Evolutionary conservation across 2,329 filamentous ascomycete genomes (phyloP).

Genomic region (Monosporascus sp.): DNA sequence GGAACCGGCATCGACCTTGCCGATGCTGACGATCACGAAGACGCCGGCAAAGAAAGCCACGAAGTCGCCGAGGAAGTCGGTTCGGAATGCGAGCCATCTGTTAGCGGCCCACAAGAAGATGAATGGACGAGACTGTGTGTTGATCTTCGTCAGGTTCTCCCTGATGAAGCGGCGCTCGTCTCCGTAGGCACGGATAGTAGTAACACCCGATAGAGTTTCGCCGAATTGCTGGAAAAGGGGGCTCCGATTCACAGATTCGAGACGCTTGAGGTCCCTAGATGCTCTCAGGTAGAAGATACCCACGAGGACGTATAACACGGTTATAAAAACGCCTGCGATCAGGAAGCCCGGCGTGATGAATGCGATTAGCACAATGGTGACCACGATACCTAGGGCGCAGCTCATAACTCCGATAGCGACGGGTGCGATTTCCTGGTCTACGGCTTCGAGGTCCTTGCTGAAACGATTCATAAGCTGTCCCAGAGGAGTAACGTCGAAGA

Average conservation of each 20-base stretch:
- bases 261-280: conserved; percentile 89
- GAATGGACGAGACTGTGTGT: conserved; percentile 87
- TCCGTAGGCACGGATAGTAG: conserved; percentile 93
- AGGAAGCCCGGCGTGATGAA: conserved; percentile 87
- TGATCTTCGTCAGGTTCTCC: conserved; percentile 84
- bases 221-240: conserved; percentile 97
- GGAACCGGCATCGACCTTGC: conserved; percentile 80
- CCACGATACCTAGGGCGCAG: conserved; percentile 64
- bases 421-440: conserved; percentile 94
- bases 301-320: conserved; percentile 73
- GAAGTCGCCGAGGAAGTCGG: conserved; percentile 83
- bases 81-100: conserved; percentile 90
- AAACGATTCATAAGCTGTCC: conserved; percentile 98
- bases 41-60: conserved; percentile 91
- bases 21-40: conserved; percentile 82
- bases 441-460: conserved; percentile 91
- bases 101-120: conserved; percentile 97
- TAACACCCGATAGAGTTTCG: conserved; percentile 90
- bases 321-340: conserved; percentile 81
- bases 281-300: conserved; percentile 85
- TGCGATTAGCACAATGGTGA: conserved; percentile 84
- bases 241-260: conserved; percentile 91
- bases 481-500: conserved; percentile 93
- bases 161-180: conserved; percentile 90
- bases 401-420: conserved; percentile 73